These are phyloP conservation scores for Xylaria nigripes DNA, from an alignment of 495 filamentous ascomycete species.

Conservation along the genomic window DNA sequence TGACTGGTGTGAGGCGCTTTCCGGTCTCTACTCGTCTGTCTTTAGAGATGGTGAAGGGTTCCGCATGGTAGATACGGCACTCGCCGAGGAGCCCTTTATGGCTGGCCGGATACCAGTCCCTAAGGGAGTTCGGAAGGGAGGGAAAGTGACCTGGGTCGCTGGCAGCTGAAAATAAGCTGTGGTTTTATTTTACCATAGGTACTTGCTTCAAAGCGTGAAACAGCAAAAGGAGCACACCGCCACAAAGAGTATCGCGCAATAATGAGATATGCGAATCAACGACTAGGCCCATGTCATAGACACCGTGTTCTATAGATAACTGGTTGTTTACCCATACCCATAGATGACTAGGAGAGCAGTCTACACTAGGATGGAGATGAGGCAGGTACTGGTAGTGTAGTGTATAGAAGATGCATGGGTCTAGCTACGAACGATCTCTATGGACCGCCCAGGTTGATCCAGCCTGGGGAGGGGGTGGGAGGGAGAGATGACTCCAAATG, in stretches of 20 bases:
- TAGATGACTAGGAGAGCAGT: neutral
- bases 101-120: neutral
- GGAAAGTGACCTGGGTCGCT: neutral
- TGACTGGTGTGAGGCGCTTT: constrained; percentile 63
- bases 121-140: neutral
- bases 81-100: neutral
- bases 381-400: too few relatives aligned
- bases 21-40: constrained; percentile 52
- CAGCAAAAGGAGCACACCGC: neutral
- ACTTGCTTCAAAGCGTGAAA: neutral
- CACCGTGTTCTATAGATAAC: neutral
- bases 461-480: too few relatives aligned
- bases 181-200: too few relatives aligned
- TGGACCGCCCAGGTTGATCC: too few relatives aligned
- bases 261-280: neutral
- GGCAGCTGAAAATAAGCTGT: neutral
- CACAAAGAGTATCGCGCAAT: neutral
- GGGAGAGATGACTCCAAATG: too few relatives aligned
- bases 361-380: too few relatives aligned
- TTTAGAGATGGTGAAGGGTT: constrained; percentile 71
- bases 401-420: neutral
- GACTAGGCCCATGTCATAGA: neutral
- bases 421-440: neutral
- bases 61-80: constrained; percentile 16
- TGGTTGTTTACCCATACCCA: neutral